These are phyloP conservation scores for Artemisia argyi DNA, from an alignment of 129 eudicot genomes.

Conservation along the genomic window DNA sequence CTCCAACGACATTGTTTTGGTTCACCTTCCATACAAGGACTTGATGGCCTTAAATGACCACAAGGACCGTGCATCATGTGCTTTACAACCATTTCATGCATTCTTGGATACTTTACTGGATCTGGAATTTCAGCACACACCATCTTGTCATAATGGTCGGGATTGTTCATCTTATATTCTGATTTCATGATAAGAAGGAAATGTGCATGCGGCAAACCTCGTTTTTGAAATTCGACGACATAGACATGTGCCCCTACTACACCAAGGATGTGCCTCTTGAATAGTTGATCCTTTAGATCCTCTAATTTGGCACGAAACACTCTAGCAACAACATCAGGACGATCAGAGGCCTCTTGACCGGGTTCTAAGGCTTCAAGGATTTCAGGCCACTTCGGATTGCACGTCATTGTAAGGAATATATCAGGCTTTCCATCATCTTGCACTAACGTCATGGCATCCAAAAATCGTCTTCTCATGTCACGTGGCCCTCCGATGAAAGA, in stretches of 20 bases:
- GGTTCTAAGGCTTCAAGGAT: neutral
- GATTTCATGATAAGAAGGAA: neutral
- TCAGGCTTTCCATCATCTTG: conserved; percentile 26
- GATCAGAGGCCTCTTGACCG: conserved; percentile 10
- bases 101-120: neutral
- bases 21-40: neutral
- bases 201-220: conserved; percentile 17
- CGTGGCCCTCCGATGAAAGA: conserved; percentile 37
- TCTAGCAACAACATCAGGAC: conserved; percentile 22
- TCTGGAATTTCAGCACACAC: conserved; percentile 21
- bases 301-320: conserved; percentile 17
- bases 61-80: conserved; percentile 42
- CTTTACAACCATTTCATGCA: conserved; percentile 7
- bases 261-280: neutral
- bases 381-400: conserved; percentile 28
- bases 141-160: conserved; percentile 6
- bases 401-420: conserved; percentile 37
- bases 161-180: neutral
- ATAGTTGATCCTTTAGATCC: neutral
- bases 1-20: no score
- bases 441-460: conserved; percentile 33
- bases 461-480: conserved; percentile 20
- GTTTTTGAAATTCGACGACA: conserved; percentile 25
- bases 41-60: neutral
- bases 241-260: conserved; percentile 2